Percentiles rank a stretch among this genome's conserved stretches.
Evolutionary conservation across 306 rosid species (phyloP).

Genomic region (Sechiopsis laciniata): DNA sequence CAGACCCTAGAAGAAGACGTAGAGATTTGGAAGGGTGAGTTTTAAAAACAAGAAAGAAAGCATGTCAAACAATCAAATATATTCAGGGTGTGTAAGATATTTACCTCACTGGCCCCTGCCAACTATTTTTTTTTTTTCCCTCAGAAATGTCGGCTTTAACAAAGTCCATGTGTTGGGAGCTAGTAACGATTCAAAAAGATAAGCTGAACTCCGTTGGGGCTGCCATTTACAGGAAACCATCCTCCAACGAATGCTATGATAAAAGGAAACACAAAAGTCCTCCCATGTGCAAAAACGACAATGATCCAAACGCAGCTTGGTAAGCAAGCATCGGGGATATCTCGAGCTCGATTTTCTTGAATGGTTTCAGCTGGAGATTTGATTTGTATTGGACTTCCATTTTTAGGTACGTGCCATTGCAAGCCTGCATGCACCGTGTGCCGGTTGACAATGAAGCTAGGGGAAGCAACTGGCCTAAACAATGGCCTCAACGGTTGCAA

Average conservation of each 20-base stretch:
- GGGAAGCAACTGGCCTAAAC: conserved; percentile 69
- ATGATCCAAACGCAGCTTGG: conserved; percentile 95
- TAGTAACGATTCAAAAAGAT: conserved; percentile 68
- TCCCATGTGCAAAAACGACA: conserved; percentile 65
- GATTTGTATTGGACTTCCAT: not conserved
- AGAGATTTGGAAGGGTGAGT: conserved; percentile 66
- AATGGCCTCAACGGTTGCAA: conserved; percentile 63
- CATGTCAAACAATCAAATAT: not conserved
- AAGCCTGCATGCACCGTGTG: conserved; percentile 66
- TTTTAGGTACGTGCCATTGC: conserved; percentile 81
- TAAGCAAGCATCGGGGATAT: conserved; percentile 25
- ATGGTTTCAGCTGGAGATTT: not conserved
- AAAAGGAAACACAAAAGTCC: conserved; percentile 59
- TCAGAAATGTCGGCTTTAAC: conserved; percentile 70
- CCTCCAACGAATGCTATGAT: conserved; percentile 63
- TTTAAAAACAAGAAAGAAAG: not conserved
- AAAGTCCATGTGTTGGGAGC: conserved; percentile 82
- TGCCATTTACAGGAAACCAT: conserved; percentile 76
- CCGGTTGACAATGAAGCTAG: conserved; percentile 46
- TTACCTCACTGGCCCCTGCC: not conserved
- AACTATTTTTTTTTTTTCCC: not conserved
- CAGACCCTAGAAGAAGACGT: conserved; percentile 74
- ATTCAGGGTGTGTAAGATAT: not conserved
- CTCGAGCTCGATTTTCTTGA: not conserved
- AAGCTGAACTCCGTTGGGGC: conserved; percentile 52